Conservation (phyloP, 2,329 filamentous ascomycete species). For the Colletotrichum costaricense region DNA sequence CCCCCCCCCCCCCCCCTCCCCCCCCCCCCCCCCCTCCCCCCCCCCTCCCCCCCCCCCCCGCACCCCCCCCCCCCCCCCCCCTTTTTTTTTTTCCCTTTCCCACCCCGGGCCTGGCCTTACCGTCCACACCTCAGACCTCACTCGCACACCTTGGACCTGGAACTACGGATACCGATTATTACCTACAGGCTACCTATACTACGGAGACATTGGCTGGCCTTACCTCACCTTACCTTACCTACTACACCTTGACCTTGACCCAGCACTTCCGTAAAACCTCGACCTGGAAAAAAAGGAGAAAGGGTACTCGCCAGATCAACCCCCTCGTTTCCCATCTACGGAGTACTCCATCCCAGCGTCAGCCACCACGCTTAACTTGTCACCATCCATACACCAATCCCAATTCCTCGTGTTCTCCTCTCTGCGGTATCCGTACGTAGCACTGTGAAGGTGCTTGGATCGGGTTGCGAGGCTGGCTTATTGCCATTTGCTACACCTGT, state of each 20-base stretch:
- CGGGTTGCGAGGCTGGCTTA: background rate
- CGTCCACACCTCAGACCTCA: background rate
- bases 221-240: background rate
- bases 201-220: background rate
- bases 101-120: background rate
- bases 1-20: too few relatives aligned
- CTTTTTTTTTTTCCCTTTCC: background rate
- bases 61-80: too few relatives aligned
- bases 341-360: background rate
- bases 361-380: background rate
- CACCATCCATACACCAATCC: background rate
- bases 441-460: too few relatives aligned
- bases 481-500: background rate
- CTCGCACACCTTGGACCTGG: background rate
- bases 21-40: too few relatives aligned
- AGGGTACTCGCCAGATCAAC: background rate
- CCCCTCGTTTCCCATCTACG: background rate
- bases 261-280: background rate
- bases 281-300: background rate
- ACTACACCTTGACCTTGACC: background rate
- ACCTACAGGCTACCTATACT: too few relatives aligned
- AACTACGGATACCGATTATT: background rate
- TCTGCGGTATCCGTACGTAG: too few relatives aligned
- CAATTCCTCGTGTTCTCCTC: background rate
- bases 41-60: fast-evolving